Conservation (phyloP, 495 filamentous ascomycete species). For the Penicillium bovifimosum region DNA sequence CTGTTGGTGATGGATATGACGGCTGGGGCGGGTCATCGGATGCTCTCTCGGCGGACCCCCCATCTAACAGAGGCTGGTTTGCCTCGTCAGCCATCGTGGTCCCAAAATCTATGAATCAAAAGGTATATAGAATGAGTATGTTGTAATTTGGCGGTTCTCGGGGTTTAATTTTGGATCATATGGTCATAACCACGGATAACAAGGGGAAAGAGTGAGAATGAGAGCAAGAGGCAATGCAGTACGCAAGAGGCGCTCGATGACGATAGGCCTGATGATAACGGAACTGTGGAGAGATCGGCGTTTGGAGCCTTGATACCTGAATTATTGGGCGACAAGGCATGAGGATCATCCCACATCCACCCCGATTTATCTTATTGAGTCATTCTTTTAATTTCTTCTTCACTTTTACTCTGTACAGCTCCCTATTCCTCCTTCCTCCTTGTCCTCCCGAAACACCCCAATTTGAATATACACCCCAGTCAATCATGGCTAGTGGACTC, state of each 20-base stretch:
- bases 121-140: neutral
- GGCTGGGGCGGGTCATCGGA: neutral
- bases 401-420: neutral
- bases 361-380: conserved; percentile 16
- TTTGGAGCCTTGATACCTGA: conserved; percentile 8
- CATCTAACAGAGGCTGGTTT: conserved; percentile 27
- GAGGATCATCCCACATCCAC: conserved; percentile 7
- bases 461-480: conserved; percentile 1
- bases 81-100: conserved; percentile 36
- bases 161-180: neutral
- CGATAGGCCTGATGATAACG: conserved; percentile 22
- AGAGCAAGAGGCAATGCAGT: neutral
- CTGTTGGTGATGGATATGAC: neutral
- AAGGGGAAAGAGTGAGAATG: neutral
- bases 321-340: conserved; percentile 2
- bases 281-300: conserved; percentile 15
- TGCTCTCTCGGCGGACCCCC: neutral
- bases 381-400: conserved; percentile 16
- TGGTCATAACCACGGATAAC: neutral
- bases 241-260: conserved; percentile 14
- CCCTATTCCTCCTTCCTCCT: neutral
- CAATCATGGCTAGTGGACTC: conserved; percentile 33
- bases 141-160: neutral
- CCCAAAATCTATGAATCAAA: conserved; percentile 10
- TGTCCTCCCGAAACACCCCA: conserved; percentile 8